Evolutionary conservation across 2,329 filamentous ascomycete genomes (phyloP).

Genomic region (Phialophora chinensis): DNA sequence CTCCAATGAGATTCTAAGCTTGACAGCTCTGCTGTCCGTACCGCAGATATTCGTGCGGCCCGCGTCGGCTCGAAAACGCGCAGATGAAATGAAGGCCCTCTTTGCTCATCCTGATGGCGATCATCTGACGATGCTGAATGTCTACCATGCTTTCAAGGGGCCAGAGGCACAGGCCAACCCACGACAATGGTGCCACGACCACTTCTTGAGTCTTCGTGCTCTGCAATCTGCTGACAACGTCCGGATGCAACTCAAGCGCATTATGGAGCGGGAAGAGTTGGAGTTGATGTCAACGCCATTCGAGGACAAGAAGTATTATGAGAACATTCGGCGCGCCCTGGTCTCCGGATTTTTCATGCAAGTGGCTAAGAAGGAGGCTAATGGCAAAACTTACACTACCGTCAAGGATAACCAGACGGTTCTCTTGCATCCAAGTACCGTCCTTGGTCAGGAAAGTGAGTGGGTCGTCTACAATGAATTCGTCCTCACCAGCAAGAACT

Average conservation of each 20-base stretch:
- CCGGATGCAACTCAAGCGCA: constrained; percentile 85
- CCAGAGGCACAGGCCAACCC: constrained; percentile 71
- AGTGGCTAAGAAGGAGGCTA: constrained; percentile 89
- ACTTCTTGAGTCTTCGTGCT: constrained; percentile 88
- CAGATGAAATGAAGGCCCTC: constrained; percentile 95
- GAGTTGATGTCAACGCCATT: constrained; percentile 89
- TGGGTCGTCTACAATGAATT: constrained; percentile 99
- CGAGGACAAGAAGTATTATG: constrained; percentile 96
- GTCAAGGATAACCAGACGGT: constrained; percentile 97
- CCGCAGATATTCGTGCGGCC: constrained; percentile 93
- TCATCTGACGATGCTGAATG: constrained; percentile 94
- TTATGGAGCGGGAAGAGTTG: constrained; percentile 92
- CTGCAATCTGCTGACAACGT: constrained; percentile 94
- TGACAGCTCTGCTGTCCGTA: constrained; percentile 91
- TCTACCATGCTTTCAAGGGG: constrained; percentile 95
- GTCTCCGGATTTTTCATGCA: constrained; percentile 99
- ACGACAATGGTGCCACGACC: constrained; percentile 95
- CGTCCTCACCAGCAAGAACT: constrained; percentile 96
- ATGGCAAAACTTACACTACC: constrained; percentile 88
- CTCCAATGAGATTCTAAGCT: constrained; percentile 95
- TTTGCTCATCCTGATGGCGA: constrained; percentile 94
- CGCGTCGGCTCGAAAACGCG: constrained; percentile 80
- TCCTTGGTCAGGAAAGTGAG: constrained; percentile 84
- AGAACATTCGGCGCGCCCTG: constrained; percentile 90
- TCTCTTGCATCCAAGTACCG: constrained; percentile 89